Evolutionary conservation across 345 rosid species (phyloP), one percentile per base, ranked within the genome.

Genomic region (Isatis tinctoria): DNA sequence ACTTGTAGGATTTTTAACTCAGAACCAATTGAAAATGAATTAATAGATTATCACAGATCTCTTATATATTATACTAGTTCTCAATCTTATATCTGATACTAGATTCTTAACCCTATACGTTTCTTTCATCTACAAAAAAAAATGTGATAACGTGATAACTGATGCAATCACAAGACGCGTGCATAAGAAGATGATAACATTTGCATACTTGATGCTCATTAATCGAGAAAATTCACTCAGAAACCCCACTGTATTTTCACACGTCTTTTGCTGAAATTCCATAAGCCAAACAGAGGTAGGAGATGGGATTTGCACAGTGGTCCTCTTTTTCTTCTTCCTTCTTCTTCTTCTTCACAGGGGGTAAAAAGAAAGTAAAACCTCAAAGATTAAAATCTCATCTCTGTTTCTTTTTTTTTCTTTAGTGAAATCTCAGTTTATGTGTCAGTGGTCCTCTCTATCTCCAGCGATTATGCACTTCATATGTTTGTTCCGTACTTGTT

Each of bases 391-490:
- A 60, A 39, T 53, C 66, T 14, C 68, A 5, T 44, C 59, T 62
- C 68, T 62, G 30, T 9, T 35, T 68, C 48, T 22, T 49, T 68
- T 49, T 68, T 68, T 56, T 74, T 67, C 69, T 68, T 54, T 62
- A 44, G 39, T 54, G 59, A 27, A 18, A 45, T 63, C 72, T 64
- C 60, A 70, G 60, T 56, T 47, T 64, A 27, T 70, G 47, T 70
- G 72, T 76, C 75, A 70, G 80, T 70, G 80, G 75, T 76, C 80
- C 75, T 63, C 61, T 61, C 60, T 4, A 44, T 17, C 61, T 70
- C 72, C 67, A 64, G 44, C 75, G 66, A 63, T 45, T 16, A 67
- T 48, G 53, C 22, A 48, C 49, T 45, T 57, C 74, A 12, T 74
- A 0, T 35, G 0, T 56, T 16, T 10, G 18, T 10, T 61, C 58